Percentiles rank a stretch among this genome's conserved stretches.
Conservation (phyloP, 2,329 filamentous ascomycete genomes). For the Chrysoporthe puriensis region DNA sequence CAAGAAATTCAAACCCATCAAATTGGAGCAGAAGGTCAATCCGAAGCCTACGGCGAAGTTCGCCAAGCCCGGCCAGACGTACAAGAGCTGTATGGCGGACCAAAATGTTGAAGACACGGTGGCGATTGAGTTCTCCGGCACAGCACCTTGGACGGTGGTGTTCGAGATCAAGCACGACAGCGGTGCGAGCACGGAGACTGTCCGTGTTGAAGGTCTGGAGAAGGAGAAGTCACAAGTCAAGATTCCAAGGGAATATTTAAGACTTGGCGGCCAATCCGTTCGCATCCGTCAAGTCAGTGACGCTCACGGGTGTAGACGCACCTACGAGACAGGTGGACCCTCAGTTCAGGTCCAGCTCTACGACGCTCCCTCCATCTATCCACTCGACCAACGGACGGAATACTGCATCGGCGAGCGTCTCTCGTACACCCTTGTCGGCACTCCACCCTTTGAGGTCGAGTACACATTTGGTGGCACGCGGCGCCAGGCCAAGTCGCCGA, state of each 20-base stretch:
- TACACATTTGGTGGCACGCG: constrained; percentile 84
- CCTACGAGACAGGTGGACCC: constrained; percentile 70
- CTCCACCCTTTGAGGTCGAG: constrained; percentile 88
- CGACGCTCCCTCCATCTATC: constrained; percentile 88
- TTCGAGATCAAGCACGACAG: constrained; percentile 92
- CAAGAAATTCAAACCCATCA: constrained; percentile 66
- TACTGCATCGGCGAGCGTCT: constrained; percentile 97
- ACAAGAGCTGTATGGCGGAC: constrained; percentile 92
- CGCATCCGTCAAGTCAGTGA: constrained; percentile 90
- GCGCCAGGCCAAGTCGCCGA: constrained; percentile 77
- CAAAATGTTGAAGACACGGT: constrained; percentile 82
- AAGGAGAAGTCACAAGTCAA: constrained; percentile 76
- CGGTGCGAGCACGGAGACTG: constrained; percentile 76
- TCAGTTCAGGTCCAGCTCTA: constrained; percentile 90
- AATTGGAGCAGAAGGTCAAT: constrained; percentile 82
- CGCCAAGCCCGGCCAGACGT: constrained; percentile 83
- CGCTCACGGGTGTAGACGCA: constrained; percentile 81
- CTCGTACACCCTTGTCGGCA: constrained; percentile 87
- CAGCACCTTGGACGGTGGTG: constrained; percentile 87
- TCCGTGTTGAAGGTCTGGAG: constrained; percentile 79
- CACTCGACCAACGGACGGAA: constrained; percentile 80
- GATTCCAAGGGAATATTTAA: constrained; percentile 82
- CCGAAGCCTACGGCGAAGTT: constrained; percentile 83
- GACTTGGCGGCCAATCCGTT: constrained; percentile 86
- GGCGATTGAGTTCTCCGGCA: constrained; percentile 80